Evolutionary conservation across 2,329 filamentous ascomycete species (phyloP).

Genomic region (Pestalotiopsis sp.): DNA sequence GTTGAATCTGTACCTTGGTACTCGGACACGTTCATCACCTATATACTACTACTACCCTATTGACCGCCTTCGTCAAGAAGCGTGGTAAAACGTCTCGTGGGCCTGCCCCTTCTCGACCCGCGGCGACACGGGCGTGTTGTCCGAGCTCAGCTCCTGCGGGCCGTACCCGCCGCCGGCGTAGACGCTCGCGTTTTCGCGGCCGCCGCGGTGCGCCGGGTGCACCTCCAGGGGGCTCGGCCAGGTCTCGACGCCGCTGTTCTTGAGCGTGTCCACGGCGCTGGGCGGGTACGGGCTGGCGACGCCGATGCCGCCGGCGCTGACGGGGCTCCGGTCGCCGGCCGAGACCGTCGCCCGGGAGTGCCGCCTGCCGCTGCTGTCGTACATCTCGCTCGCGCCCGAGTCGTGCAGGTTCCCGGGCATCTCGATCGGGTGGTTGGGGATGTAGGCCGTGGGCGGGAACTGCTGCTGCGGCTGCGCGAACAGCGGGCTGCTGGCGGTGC

Average conservation of each 20-base stretch:
- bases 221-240: constrained; percentile 6
- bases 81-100: constrained; percentile 7
- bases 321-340: neutral
- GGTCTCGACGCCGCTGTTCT: neutral
- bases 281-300: constrained; percentile 1
- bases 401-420: constrained; percentile 2
- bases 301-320: neutral
- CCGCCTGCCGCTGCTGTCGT: neutral
- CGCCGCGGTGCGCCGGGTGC: neutral
- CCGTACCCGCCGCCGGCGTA: constrained; percentile 8
- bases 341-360: neutral
- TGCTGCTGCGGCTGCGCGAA: neutral
- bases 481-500: neutral
- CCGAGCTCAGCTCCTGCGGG: constrained; percentile 4
- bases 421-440: constrained; percentile 9
- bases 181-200: constrained; percentile 1
- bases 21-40: neutral
- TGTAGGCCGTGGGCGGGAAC: neutral
- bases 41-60: neutral
- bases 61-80: neutral
- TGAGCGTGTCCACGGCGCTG: neutral
- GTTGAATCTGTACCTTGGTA: neutral
- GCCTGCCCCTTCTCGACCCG: neutral
- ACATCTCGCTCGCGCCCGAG: neutral
- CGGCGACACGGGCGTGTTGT: neutral